These are phyloP conservation scores for Phialocephala subalpina DNA, from an alignment of 2,329 filamentous ascomycete species.

Conservation along the genomic window DNA sequence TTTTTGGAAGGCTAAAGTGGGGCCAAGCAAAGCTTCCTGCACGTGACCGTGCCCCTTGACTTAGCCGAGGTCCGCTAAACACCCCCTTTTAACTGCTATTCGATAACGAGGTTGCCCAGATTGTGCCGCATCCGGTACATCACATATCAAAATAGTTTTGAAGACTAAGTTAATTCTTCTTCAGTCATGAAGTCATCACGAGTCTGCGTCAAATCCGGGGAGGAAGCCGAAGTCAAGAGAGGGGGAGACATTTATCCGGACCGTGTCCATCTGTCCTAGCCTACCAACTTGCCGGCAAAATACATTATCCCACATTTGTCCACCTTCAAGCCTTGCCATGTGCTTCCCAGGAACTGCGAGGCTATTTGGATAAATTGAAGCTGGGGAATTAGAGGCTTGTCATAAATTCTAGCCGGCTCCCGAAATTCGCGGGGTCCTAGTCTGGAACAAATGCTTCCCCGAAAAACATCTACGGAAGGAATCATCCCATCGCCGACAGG, in stretches of 20 bases:
- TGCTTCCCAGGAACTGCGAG: not conserved
- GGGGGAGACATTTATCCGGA: constrained; percentile 11
- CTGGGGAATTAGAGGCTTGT: constrained; percentile 6
- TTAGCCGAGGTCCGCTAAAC: constrained; percentile 1
- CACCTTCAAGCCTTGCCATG: not conserved
- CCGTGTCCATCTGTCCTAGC: constrained; percentile 9
- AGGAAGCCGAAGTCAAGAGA: not conserved
- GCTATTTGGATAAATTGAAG: constrained; percentile 9
- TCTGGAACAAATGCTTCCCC: constrained; percentile 12
- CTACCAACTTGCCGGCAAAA: constrained; percentile 7
- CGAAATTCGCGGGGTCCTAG: constrained; percentile 4
- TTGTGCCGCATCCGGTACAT: too few species aligned
- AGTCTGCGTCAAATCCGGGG: not conserved
- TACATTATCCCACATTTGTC: not conserved
- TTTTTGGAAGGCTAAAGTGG: too few species aligned
- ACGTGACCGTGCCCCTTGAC: not conserved
- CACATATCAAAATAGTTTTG: too few species aligned
- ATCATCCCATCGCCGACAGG: not conserved
- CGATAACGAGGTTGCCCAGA: too few species aligned
- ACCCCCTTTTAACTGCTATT: too few species aligned
- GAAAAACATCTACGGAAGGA: not conserved
- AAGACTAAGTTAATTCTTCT: too few species aligned
- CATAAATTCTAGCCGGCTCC: not conserved
- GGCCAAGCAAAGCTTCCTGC: too few species aligned
- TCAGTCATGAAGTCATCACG: not conserved